Conservation (phyloP, 768 basidiomycete genomes). For the Agaricus subrufescens region DNA sequence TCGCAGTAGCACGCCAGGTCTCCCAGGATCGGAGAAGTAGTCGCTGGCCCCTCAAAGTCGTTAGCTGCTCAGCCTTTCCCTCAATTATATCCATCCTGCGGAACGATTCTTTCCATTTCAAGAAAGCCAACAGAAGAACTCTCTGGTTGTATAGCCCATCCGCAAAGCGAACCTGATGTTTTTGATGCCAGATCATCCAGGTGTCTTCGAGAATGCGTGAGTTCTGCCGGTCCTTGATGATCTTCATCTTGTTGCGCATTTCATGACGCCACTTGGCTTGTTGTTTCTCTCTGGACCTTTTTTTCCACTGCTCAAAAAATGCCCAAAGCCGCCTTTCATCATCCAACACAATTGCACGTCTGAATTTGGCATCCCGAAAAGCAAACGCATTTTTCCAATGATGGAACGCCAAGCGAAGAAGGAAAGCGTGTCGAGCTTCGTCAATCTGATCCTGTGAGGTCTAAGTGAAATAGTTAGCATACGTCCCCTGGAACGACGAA, state of each 20-base stretch:
- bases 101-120: constrained; percentile 49
- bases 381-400: constrained; percentile 51
- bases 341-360: constrained; percentile 38
- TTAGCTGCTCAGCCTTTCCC: constrained; percentile 44
- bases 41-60: constrained; percentile 31
- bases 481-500: too few species aligned
- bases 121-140: constrained; percentile 38
- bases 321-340: constrained; percentile 38
- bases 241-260: constrained; percentile 70
- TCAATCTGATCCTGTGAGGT: constrained; percentile 67
- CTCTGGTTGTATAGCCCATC: constrained; percentile 44
- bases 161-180: constrained; percentile 45
- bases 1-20: constrained; percentile 47
- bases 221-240: constrained; percentile 53
- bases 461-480: constrained; percentile 31
- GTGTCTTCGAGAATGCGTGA: constrained; percentile 47
- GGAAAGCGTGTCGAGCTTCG: constrained; percentile 61
- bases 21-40: constrained; percentile 43
- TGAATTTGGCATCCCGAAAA: constrained; percentile 32
- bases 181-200: constrained; percentile 66
- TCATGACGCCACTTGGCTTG: constrained; percentile 60
- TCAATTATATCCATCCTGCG: constrained; percentile 39
- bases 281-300: constrained; percentile 46
- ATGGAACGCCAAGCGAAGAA: constrained; percentile 54
- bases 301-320: constrained; percentile 49